Conservation (phyloP, 352 stramenopile species). For the Phytophthora kernoviae region DNA sequence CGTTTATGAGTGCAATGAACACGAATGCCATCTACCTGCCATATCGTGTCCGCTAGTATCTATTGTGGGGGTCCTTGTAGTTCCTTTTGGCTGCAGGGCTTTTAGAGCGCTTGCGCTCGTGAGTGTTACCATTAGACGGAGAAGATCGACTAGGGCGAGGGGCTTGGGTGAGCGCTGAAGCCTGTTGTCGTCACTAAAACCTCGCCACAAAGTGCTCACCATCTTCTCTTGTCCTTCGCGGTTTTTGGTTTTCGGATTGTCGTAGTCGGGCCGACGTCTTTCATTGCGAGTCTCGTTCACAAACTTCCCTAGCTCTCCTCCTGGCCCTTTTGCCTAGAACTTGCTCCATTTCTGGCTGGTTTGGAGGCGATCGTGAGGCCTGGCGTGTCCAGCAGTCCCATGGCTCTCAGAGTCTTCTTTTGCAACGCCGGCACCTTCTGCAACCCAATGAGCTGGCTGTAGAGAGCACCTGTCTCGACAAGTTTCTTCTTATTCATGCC, state of each 20-base stretch:
- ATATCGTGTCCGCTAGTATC: constrained; percentile 22
- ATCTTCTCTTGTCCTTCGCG: constrained; percentile 4
- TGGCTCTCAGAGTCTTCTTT: constrained; percentile 81
- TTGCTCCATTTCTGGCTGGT: neutral
- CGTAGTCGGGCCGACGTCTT: neutral
- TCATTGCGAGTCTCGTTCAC: constrained; percentile 8
- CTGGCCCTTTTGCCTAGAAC: constrained; percentile 11
- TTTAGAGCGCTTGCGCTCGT: constrained; percentile 15
- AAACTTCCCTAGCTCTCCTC: constrained; percentile 23
- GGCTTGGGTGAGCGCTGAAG: constrained; percentile 7
- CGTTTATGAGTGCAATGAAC: too few species aligned
- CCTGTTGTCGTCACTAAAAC: constrained; percentile 16
- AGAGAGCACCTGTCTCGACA: constrained; percentile 78
- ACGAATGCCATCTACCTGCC: too few species aligned
- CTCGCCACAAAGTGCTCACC: constrained; percentile 19
- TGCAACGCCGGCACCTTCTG: constrained; percentile 73
- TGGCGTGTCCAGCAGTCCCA: constrained; percentile 80
- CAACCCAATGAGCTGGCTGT: constrained; percentile 60
- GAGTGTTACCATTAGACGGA: constrained; percentile 6
- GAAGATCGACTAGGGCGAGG: constrained; percentile 7
- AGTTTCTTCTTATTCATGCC: constrained; percentile 58
- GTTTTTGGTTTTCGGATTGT: constrained; percentile 10
- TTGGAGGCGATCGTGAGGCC: constrained; percentile 50
- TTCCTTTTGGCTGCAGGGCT: constrained; percentile 22
- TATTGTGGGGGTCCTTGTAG: constrained; percentile 35